These are phyloP conservation scores for Haematococcus sp. DNA, from an alignment of 139 green algal species.

Conservation along the genomic window DNA sequence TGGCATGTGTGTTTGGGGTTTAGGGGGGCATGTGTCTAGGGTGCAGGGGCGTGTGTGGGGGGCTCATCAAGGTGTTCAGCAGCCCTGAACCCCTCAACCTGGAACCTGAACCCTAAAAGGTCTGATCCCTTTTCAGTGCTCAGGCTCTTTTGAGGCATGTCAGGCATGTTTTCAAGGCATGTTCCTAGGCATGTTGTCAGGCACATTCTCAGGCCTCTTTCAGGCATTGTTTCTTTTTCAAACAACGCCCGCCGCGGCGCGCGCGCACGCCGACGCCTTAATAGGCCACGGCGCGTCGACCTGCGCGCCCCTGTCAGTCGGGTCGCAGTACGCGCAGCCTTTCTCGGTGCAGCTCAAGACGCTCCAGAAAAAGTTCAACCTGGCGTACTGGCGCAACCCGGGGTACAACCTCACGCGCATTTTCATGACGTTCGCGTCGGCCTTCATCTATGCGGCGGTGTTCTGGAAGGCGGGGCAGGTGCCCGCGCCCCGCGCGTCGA, in stretches of 20 bases:
- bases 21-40: too few relatives aligned
- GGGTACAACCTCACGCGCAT: conserved; percentile 23
- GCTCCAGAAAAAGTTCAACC: conserved; percentile 35
- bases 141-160: too few relatives aligned
- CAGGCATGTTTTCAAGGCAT: too few relatives aligned
- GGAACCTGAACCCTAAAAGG: too few relatives aligned
- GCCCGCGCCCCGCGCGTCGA: conserved; percentile 10
- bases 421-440: conserved; percentile 11
- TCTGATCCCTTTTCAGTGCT: too few relatives aligned
- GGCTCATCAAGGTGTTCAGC: too few relatives aligned
- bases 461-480: conserved; percentile 24
- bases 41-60: too few relatives aligned
- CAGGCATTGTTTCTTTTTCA: too few relatives aligned
- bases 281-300: background rate
- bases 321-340: conserved; percentile 21
- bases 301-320: background rate
- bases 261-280: background rate
- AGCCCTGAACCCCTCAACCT: too few relatives aligned
- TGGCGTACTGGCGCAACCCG: conserved; percentile 24
- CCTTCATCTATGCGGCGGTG: conserved; percentile 23
- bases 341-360: conserved; percentile 14
- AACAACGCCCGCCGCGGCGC: background rate
- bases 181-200: too few relatives aligned
- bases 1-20: too few relatives aligned
- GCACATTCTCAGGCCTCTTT: too few relatives aligned